These are phyloP conservation scores for Acanthamoeba culbertsoni DNA, from an alignment of 208 protist species.

Conservation along the genomic window DNA sequence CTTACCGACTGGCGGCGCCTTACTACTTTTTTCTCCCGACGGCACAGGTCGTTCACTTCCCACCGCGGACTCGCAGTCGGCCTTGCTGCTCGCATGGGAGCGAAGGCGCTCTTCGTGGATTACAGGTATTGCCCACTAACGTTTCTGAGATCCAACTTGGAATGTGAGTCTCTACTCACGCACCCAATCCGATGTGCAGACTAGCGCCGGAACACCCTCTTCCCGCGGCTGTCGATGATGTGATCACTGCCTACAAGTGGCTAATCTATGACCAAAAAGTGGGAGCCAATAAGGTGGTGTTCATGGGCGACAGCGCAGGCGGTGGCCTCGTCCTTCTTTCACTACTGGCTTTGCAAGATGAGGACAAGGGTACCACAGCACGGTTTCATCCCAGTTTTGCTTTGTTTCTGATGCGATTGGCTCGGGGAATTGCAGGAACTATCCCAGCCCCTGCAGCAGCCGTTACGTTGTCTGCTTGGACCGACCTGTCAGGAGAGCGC, in stretches of 20 bases:
- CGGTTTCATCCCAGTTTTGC: neutral
- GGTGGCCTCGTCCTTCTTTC: conserved; percentile 29
- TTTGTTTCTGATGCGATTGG: neutral
- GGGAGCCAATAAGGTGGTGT: neutral
- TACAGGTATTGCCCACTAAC: conserved; percentile 6
- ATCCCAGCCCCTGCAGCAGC: conserved; percentile 27
- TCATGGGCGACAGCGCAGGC: conserved; percentile 45
- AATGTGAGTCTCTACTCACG: neutral
- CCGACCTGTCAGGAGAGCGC: neutral
- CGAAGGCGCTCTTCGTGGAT: conserved; percentile 29
- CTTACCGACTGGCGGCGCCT: neutral
- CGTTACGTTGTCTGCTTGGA: conserved; percentile 1
- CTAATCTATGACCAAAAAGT: conserved; percentile 28
- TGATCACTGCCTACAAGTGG: conserved; percentile 54
- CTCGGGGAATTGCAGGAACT: neutral
- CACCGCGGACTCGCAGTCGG: neutral
- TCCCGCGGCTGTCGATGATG: neutral
- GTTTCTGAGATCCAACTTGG: neutral
- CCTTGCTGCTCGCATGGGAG: neutral
- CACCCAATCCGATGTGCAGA: neutral
- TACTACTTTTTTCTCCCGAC: neutral
- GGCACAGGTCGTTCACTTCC: neutral
- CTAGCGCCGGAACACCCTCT: conserved; percentile 35
- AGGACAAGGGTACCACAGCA: neutral
- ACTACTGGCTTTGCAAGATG: conserved; percentile 7